phyloP scores from a whole-genome alignment of 2,329 filamentous ascomycete species.

The Alternaria gansuensis region DNA sequence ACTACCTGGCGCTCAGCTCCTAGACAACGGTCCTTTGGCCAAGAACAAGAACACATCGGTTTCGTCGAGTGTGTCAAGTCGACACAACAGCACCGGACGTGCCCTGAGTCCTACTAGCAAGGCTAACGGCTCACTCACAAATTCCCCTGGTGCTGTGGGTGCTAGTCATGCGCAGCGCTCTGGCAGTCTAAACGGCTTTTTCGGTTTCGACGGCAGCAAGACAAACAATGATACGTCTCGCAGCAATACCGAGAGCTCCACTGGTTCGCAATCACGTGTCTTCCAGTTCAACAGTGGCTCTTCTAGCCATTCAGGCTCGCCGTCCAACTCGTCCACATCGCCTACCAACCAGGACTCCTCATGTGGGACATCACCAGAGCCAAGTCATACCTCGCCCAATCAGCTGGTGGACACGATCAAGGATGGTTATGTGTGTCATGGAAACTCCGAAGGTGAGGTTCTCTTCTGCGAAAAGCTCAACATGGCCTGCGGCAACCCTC shows the following conservation, averaged over 20 bases:
- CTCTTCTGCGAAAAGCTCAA: conserved; percentile 66
- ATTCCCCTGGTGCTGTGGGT: conserved; percentile 39
- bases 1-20: conserved; percentile 66
- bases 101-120: conserved; percentile 52
- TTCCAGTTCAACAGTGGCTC: conserved; percentile 62
- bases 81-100: conserved; percentile 46
- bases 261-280: conserved; percentile 54
- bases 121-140: conserved; percentile 33
- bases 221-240: conserved; percentile 26
- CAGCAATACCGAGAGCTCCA: conserved; percentile 56
- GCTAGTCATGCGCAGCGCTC: conserved; percentile 52
- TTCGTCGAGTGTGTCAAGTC: conserved; percentile 35
- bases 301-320: conserved; percentile 59
- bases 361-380: conserved; percentile 81
- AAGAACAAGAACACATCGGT: conserved; percentile 42
- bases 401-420: conserved; percentile 68
- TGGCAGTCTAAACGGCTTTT: conserved; percentile 42
- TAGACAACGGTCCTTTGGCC: conserved; percentile 58
- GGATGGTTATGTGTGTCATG: conserved; percentile 58
- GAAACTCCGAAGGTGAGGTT: conserved; percentile 61
- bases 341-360: conserved; percentile 63
- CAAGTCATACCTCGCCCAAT: conserved; percentile 75
- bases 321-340: conserved; percentile 62
- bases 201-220: conserved; percentile 32
- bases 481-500: conserved; percentile 64